Evolutionary conservation across 257 asterid genomes (phyloP).

Genomic region (Hygrophila difformis): DNA sequence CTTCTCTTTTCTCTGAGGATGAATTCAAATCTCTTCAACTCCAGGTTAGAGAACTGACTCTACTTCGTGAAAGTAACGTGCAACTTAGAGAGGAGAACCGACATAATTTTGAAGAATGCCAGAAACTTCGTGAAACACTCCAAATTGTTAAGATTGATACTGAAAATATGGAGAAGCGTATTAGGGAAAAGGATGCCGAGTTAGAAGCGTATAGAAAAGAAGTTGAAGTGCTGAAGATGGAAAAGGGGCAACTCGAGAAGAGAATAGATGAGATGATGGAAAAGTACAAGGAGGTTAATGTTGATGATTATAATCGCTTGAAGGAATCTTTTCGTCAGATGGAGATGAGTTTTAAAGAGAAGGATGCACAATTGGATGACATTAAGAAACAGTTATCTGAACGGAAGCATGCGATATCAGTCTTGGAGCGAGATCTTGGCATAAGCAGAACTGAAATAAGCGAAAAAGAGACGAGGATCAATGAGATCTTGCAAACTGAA

Average conservation of each 20-base stretch:
- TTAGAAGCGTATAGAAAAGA: slow-evolving; percentile 58
- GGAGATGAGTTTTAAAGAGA: slow-evolving; percentile 51
- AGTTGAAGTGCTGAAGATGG: slow-evolving; percentile 36
- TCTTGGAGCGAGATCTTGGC: slow-evolving; percentile 65
- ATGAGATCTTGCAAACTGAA: slow-evolving; percentile 51
- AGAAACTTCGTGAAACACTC: slow-evolving; percentile 70
- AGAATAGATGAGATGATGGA: slow-evolving; percentile 66
- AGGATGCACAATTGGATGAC: slow-evolving; percentile 60
- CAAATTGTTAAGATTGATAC: slow-evolving; percentile 46
- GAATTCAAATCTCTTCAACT: slow-evolving; percentile 71
- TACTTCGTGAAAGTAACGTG: slow-evolving; percentile 89
- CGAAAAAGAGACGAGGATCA: slow-evolving; percentile 53
- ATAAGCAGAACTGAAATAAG: slow-evolving; percentile 47
- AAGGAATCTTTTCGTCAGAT: slow-evolving; percentile 57
- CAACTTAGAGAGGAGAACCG: slow-evolving; percentile 92
- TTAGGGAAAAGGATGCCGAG: slow-evolving; percentile 41
- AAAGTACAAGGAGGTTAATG: slow-evolving; percentile 48
- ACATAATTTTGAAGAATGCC: slow-evolving; percentile 85
- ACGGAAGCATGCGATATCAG: slow-evolving; percentile 43
- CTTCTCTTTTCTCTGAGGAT: slow-evolving; percentile 54
- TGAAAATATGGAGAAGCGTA: slow-evolving; percentile 47
- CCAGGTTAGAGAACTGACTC: slow-evolving; percentile 76
- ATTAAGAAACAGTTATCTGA: slow-evolving; percentile 43
- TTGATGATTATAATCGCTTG: slow-evolving; percentile 56
- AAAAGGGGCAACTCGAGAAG: slow-evolving; percentile 47